Evolutionary conservation across 148 eudicot genomes (phyloP).

Genomic region (Pharnaceum exiguum): DNA sequence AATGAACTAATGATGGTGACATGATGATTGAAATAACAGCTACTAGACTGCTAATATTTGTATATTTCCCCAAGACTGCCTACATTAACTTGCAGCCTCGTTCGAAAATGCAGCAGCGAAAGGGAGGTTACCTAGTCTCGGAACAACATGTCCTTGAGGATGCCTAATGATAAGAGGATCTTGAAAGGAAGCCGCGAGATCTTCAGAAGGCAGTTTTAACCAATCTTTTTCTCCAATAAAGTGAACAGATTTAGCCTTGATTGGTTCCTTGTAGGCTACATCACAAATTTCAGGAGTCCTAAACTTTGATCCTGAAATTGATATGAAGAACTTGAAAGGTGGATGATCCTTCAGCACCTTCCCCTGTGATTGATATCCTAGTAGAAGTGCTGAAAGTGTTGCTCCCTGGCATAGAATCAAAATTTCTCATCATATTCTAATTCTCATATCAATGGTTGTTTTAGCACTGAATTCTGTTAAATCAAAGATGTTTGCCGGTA

Average conservation of each 20-base stretch:
- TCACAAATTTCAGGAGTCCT: slow-evolving; percentile 52
- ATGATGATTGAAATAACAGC: too few species aligned
- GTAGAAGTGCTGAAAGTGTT: slow-evolving; percentile 49
- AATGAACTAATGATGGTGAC: not conserved
- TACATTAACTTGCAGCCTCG: not conserved
- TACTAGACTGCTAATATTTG: not conserved
- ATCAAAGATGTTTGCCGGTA: not conserved
- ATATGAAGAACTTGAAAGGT: slow-evolving; percentile 49
- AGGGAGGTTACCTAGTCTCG: slow-evolving; percentile 51
- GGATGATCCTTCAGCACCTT: slow-evolving; percentile 69
- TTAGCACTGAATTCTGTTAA: not conserved
- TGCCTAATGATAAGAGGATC: slow-evolving; percentile 73
- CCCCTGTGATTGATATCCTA: slow-evolving; percentile 73
- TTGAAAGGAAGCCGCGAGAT: slow-evolving; percentile 54
- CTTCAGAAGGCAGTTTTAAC: slow-evolving; percentile 70
- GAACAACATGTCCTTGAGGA: slow-evolving; percentile 82
- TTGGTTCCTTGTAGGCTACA: slow-evolving; percentile 63
- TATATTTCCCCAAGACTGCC: too few species aligned
- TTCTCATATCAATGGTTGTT: not conserved
- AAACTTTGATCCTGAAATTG: slow-evolving; percentile 76
- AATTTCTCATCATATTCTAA: not conserved
- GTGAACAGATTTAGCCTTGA: slow-evolving; percentile 62
- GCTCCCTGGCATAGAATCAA: slow-evolving; percentile 40
- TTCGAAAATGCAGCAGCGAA: not conserved
- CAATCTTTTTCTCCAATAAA: slow-evolving; percentile 84